These are phyloP conservation scores for Spirogloea muscicola DNA, from an alignment of 139 green algal species.

Conservation along the genomic window DNA sequence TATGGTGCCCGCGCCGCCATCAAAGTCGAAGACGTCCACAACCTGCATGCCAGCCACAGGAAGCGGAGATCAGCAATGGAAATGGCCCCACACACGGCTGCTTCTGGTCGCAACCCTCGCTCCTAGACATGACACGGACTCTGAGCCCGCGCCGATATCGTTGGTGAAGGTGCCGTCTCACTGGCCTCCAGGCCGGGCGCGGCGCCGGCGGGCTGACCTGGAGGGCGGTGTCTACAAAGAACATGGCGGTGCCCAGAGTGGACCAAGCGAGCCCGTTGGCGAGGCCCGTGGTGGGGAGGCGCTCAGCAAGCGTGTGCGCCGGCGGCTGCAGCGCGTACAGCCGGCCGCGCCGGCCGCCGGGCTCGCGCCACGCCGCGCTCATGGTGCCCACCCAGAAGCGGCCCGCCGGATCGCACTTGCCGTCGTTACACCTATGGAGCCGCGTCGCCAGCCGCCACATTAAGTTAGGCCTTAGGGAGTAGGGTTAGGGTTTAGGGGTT, in stretches of 20 bases:
- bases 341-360: background rate
- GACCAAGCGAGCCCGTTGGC: conserved; percentile 43
- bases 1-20: conserved; percentile 13
- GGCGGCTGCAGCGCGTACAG: conserved; percentile 8
- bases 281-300: conserved; percentile 10
- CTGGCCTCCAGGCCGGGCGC: background rate
- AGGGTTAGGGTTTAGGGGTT: no score
- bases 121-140: background rate
- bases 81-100: no score
- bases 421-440: conserved; percentile 45
- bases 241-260: background rate
- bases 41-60: background rate
- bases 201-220: no score
- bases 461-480: no score
- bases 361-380: conserved; percentile 28
- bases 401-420: conserved; percentile 38
- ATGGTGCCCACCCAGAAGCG: conserved; percentile 42
- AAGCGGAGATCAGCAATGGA: background rate
- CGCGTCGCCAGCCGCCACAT: no score
- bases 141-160: background rate
- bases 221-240: conserved; percentile 47
- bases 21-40: conserved; percentile 23
- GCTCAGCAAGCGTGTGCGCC: no score
- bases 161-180: background rate
- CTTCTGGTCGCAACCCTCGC: no score